Evolutionary conservation across 2,329 filamentous ascomycete species (phyloP), one percentile per base, ranked within the genome.

Genomic region (Phyllosticta ampelicida): DNA sequence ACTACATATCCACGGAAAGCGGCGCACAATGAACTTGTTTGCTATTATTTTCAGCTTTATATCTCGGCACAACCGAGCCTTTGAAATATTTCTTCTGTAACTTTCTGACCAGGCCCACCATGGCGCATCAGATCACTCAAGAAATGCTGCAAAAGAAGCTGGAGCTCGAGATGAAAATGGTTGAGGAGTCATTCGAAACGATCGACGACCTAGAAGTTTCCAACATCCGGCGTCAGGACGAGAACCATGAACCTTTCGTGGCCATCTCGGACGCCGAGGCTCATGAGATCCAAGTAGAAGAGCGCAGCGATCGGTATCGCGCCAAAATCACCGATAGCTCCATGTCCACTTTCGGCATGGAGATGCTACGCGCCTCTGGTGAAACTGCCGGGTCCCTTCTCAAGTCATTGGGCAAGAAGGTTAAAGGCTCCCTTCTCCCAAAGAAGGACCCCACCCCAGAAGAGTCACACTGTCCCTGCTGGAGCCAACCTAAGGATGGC

Each of bases 381-480:
- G 21, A 16, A 0, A 16, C 54, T 2, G 48, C 50, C n/a, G n/a
- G 13, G 54, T 30, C 18, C 16, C 18, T 20, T 8, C 28, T 18
- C 26, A 44, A n/a, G 30, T 44, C 30, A 11, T 16, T 44, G 30
- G 44, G 10, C 1, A 44, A 30, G 18, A 50, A 9, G 16, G 82
- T 72, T 28, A 72, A 61, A 49, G 75, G 71, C 5, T 3, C 50
- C 1, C 30, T 10, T 84, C 13, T 30, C 13, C 13, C 18, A 5
- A 26, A 13, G 26, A 62, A 20, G 10, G 54, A 28, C 19, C 54
- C 48, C 6, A 49, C 29, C 3, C 48, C 53, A 1, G 36, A 52
- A 29, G 48, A 56, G 28, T 13, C 21, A 8, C n/a, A 49, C 1
- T 55, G 58, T 10, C 53, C 53, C 20, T 56, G 53, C 26, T 60